A percentile compares a stretch with the other conserved stretches of the same genome.
Conservation (phyloP, 345 rosid species). For the Carallia brachiata region DNA sequence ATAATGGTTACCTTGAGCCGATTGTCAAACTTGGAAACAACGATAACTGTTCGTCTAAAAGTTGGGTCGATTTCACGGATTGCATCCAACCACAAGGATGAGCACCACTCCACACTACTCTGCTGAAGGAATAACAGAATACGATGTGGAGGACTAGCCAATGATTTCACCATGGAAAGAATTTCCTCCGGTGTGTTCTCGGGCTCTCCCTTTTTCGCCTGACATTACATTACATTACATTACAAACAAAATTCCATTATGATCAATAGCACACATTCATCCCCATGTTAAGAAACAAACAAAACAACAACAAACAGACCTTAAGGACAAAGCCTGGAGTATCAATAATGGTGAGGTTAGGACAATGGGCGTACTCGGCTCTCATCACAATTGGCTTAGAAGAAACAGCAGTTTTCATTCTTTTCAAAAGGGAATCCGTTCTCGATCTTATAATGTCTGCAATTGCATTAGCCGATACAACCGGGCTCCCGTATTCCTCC, state of each 20-base stretch:
- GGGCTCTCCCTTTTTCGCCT: conserved; percentile 99
- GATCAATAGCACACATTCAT: background rate
- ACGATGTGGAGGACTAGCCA: conserved; percentile 95
- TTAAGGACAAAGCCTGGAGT: conserved; percentile 98
- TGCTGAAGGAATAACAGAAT: conserved; percentile 91
- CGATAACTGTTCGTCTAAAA: conserved; percentile 77
- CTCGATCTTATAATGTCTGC: conserved; percentile 82
- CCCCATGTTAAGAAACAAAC: background rate
- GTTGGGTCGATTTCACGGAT: conserved; percentile 89
- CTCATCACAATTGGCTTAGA: conserved; percentile 94
- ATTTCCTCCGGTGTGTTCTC: conserved; percentile 90
- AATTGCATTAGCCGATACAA: conserved; percentile 61
- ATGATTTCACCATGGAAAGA: conserved; percentile 84
- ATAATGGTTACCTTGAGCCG: conserved; percentile 68
- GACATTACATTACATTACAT: background rate
- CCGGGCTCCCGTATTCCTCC: conserved; percentile 82
- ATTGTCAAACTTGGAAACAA: conserved; percentile 96
- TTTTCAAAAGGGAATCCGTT: conserved; percentile 68
- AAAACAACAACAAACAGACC: conserved; percentile 34
- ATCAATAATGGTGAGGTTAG: conserved; percentile 91
- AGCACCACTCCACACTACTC: conserved; percentile 98
- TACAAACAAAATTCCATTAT: background rate
- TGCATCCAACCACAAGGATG: conserved; percentile 91
- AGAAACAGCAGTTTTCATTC: conserved; percentile 79
- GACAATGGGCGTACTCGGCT: conserved; percentile 96